phyloP scores from a whole-genome alignment of 768 basidiomycete genomes.

The Tricholoma sp. region DNA sequence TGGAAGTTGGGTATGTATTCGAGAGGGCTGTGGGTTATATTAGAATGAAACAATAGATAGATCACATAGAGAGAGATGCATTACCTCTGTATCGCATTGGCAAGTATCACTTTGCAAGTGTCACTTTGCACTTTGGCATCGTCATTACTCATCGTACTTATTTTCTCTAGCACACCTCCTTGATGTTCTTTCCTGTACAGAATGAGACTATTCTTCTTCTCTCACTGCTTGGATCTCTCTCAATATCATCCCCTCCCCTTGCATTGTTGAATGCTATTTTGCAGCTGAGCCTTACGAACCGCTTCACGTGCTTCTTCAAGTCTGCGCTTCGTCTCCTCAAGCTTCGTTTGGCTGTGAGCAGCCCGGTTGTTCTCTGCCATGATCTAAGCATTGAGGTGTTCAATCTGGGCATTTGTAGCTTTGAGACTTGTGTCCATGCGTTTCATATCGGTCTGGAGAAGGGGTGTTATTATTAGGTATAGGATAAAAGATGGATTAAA shows the following conservation, averaged over 20 bases:
- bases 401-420: conserved; percentile 27
- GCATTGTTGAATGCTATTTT: conserved; percentile 38
- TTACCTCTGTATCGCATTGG: too few species aligned
- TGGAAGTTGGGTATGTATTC: conserved; percentile 97
- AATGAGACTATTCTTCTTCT: conserved; percentile 53
- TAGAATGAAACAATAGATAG: conserved; percentile 3
- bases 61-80: not conserved
- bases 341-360: conserved; percentile 55
- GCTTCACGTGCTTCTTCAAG: conserved; percentile 41
- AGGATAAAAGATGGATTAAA: not conserved
- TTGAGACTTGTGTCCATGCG: conserved; percentile 39
- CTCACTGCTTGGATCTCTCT: conserved; percentile 40
- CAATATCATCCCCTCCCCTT: conserved; percentile 53
- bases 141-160: conserved; percentile 40
- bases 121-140: too few species aligned
- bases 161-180: conserved; percentile 47
- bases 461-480: not conserved
- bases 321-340: conserved; percentile 49
- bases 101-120: too few species aligned
- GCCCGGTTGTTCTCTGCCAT: conserved; percentile 45
- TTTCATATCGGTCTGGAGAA: conserved; percentile 42
- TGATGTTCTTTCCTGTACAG: conserved; percentile 63
- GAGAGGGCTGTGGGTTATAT: conserved; percentile 53
- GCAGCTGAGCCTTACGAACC: conserved; percentile 25
- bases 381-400: conserved; percentile 44